Evolutionary conservation across 2,329 filamentous ascomycete genomes (phyloP).

Genomic region (Talaromyces sp.): DNA sequence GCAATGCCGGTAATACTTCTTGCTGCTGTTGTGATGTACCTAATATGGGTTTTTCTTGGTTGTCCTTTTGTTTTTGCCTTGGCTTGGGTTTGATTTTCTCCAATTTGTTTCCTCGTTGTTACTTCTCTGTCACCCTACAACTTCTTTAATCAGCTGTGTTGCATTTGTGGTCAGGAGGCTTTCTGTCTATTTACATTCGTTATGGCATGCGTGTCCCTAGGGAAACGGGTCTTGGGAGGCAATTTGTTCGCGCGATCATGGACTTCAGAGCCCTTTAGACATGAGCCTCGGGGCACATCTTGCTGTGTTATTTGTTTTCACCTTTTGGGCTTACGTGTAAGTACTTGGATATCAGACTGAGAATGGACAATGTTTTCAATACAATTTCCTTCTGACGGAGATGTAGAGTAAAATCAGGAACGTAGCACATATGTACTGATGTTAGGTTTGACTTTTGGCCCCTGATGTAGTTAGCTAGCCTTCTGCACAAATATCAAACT

Average conservation of each 20-base stretch:
- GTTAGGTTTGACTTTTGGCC: neutral
- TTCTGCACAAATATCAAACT: neutral
- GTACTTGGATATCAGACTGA: conserved; percentile 9
- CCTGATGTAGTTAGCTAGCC: neutral
- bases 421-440: neutral
- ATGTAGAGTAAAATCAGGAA: neutral
- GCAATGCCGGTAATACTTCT: conserved; percentile 2
- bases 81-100: neutral
- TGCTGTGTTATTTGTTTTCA: neutral
- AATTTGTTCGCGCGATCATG: conserved; percentile 9
- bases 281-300: conserved; percentile 8
- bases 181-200: conserved; percentile 8
- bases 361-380: neutral
- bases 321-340: conserved; percentile 5
- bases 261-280: conserved; percentile 6
- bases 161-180: conserved; percentile 10
- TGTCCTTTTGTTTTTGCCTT: neutral
- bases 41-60: neutral
- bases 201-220: neutral
- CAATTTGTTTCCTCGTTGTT: neutral
- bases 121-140: neutral
- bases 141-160: conserved; percentile 3
- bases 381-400: neutral
- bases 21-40: neutral
- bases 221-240: conserved; percentile 5